Evolutionary conservation across 2,329 filamentous ascomycete genomes (phyloP).

Genomic region (Passalora sequoiae): DNA sequence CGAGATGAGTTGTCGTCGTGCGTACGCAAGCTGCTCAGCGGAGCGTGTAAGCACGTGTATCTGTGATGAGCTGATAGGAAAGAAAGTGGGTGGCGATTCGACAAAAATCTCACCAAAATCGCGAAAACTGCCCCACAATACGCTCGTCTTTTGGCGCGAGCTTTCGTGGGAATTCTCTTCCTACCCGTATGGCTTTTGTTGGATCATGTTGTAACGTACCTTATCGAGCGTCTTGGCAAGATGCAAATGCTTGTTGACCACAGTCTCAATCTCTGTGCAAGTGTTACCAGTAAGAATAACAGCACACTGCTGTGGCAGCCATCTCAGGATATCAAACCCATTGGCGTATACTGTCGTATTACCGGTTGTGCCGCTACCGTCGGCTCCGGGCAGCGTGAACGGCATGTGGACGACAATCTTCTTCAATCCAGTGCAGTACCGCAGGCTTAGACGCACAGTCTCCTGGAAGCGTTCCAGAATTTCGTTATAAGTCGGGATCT

Average conservation of each 20-base stretch:
- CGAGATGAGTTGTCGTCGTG: slow-evolving; percentile 32
- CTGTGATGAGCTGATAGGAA: slow-evolving; percentile 1
- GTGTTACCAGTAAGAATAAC: slow-evolving; percentile 40
- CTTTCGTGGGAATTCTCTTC: too few species aligned
- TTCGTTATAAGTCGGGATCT: slow-evolving; percentile 44
- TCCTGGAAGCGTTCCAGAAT: slow-evolving; percentile 45
- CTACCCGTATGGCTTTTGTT: too few species aligned
- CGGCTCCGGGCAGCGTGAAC: slow-evolving; percentile 29
- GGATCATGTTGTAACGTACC: slow-evolving; percentile 25
- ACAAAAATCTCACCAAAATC: not conserved
- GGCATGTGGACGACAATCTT: slow-evolving; percentile 39
- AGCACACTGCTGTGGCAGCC: slow-evolving; percentile 41
- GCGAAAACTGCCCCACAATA: not conserved
- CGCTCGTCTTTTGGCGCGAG: not conserved
- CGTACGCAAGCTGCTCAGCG: slow-evolving; percentile 28
- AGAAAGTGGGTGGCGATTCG: not conserved
- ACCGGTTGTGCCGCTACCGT: slow-evolving; percentile 30
- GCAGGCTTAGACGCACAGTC: slow-evolving; percentile 41
- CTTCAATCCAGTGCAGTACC: slow-evolving; percentile 44
- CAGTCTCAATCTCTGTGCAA: slow-evolving; percentile 36
- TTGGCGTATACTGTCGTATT: slow-evolving; percentile 44
- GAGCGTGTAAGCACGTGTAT: slow-evolving; percentile 17
- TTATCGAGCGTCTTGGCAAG: slow-evolving; percentile 40
- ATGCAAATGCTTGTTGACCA: slow-evolving; percentile 41
- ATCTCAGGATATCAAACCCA: slow-evolving; percentile 44